Conservation (phyloP, 2,329 filamentous ascomycete genomes). For the Fusarium siculi region DNA sequence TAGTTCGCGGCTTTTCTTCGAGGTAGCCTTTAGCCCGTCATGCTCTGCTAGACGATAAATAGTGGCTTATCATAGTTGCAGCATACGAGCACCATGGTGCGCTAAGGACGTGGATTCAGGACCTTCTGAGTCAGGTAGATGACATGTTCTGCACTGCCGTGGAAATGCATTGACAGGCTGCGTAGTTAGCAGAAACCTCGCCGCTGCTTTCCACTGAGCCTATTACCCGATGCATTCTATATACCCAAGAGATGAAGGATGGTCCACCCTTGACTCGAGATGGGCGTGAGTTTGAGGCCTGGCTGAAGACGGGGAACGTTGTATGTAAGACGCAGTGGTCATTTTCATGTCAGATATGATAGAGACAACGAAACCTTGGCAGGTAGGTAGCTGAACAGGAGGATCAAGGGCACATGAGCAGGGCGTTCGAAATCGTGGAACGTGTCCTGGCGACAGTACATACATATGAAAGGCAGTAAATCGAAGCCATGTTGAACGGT, state of each 20-base stretch:
- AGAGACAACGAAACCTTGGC: conserved; percentile 14
- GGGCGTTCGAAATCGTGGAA: neutral
- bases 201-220: neutral
- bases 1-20: neutral
- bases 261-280: conserved; percentile 8
- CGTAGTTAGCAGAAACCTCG: conserved; percentile 4
- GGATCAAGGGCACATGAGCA: neutral
- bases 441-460: neutral
- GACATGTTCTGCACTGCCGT: conserved; percentile 13
- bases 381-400: neutral
- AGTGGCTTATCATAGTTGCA: conserved; percentile 12
- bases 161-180: conserved; percentile 19
- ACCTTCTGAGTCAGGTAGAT: conserved; percentile 34
- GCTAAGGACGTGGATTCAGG: conserved; percentile 24
- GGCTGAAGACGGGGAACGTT: conserved; percentile 12
- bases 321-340: conserved; percentile 22
- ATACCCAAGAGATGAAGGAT: conserved; percentile 3
- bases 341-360: conserved; percentile 12
- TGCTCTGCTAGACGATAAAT: conserved; percentile 5
- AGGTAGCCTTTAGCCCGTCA: neutral
- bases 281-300: conserved; percentile 35
- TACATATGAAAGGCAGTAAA: neutral
- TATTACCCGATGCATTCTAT: conserved; percentile 10
- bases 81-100: conserved; percentile 5
- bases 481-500: neutral